Base-by-base conservation (phyloP, 768 basidiomycete genomes). In the Brasilioporus rufonigricans region DNA sequence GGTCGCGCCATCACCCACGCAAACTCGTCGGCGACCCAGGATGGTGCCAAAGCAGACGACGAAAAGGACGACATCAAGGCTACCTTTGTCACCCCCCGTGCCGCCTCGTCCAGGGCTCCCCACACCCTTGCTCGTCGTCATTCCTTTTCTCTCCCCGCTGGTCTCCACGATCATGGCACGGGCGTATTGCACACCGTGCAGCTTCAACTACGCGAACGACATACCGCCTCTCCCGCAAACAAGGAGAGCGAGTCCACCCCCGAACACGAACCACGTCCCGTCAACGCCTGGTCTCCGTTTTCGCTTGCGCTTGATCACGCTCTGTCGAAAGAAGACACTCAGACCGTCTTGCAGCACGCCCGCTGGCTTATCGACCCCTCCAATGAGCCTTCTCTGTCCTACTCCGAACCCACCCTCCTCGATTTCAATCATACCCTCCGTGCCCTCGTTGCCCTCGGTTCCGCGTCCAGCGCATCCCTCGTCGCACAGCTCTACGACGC, bases 1-100 rank as follows among this genome's bases (percentile, higher is more conserved):
- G 86, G 84, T 11, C 82, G 91, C 45, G 79, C 87, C 47, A 79
- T 89, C 19, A 86, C 87, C 1, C 89, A 91, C 48, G 88, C 85
- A 12, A 87, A 86, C 59, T 74, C 82, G 1, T 74, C 83, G 2
- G 77, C 82, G 9, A 76, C 80, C 1, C 75, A 81, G 38, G 87
- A 89, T 59, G 74, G 74, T 14, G 61, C 72, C 2, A 66, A 62
- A 26, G 76, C 82, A 60, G 68, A 73, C 38, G 87, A 91, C 53
- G 89, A 90, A 23, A 68, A 64, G 21, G 83, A 88, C 0, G 87
- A 90, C 0, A 52, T 69, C 24, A 58, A 68, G 11, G 49, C 65
- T 1, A 66, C 70, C 44, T 70, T 74, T 32, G 66, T 68, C 50
- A 52, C 72, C 1, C 40, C 72, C 5, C 63, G 70, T 29, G 59